Percentiles rank a stretch among this genome's conserved stretches.
Evolutionary conservation across 176 grass and related monocot species (phyloP).

Genomic region (Cenchrus fungigraminus): DNA sequence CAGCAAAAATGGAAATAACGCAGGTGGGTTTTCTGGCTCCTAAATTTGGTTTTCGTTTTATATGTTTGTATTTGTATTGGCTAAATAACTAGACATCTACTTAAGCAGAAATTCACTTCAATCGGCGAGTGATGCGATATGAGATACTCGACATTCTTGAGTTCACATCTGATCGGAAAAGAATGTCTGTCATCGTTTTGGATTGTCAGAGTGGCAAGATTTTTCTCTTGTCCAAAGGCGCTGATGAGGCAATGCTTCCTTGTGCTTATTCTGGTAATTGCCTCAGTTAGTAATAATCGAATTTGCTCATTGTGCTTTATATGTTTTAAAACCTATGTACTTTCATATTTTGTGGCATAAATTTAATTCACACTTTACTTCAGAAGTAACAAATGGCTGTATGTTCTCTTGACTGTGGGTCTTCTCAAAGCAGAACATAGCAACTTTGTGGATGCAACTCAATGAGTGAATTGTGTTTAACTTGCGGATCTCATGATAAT

Average conservation of each 20-base stretch:
- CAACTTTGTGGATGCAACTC: neutral
- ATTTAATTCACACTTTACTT: slow-evolving; percentile 22
- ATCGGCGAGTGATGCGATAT: slow-evolving; percentile 64
- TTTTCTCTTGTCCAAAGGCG: slow-evolving; percentile 93
- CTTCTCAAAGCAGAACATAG: slow-evolving; percentile 5
- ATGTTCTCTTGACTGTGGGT: slow-evolving; percentile 19
- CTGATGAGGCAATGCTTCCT: slow-evolving; percentile 87
- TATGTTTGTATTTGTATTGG: neutral
- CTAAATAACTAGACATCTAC: slow-evolving; percentile 31
- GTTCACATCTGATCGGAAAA: slow-evolving; percentile 98
- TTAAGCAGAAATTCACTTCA: slow-evolving; percentile 82
- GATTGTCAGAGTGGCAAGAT: slow-evolving; percentile 83
- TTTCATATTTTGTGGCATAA: neutral
- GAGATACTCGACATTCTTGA: slow-evolving; percentile 91
- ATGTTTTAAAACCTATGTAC: neutral
- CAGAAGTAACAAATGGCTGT: neutral
- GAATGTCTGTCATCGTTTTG: slow-evolving; percentile 83
- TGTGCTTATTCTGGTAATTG: slow-evolving; percentile 78
- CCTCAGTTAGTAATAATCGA: neutral
- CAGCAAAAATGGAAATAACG: slow-evolving; percentile 71
- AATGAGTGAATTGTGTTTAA: slow-evolving; percentile 30
- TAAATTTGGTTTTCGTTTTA: slow-evolving; percentile 31
- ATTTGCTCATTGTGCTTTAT: slow-evolving; percentile 7
- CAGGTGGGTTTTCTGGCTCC: slow-evolving; percentile 63
- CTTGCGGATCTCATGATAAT: slow-evolving; percentile 23